Percentiles rank a stretch among this genome's conserved stretches.
Evolutionary conservation across 148 eudicot genomes (phyloP).

Genomic region (Agrostemma githago): DNA sequence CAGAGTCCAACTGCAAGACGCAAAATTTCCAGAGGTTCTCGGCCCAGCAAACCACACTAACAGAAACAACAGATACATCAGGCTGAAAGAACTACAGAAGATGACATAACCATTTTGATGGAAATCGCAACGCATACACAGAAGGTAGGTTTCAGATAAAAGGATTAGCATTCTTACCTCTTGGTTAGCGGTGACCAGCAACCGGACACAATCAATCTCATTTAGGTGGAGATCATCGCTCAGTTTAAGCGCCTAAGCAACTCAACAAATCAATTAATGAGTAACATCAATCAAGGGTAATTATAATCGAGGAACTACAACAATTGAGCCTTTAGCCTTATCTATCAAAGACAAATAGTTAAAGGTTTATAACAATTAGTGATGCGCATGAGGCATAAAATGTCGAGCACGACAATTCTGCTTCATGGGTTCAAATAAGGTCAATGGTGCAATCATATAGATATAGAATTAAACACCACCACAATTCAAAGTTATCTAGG

Average conservation of each 20-base stretch:
- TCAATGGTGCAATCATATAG: neutral
- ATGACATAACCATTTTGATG: neutral
- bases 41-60: constrained; percentile 87
- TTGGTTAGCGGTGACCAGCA: constrained; percentile 90
- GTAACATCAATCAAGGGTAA: neutral
- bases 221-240: constrained; percentile 98
- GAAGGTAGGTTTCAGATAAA: neutral
- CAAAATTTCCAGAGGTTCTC: constrained; percentile 76
- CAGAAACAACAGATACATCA: constrained; percentile 18
- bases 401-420: neutral
- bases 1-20: constrained; percentile 90
- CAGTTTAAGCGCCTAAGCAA: constrained; percentile 63
- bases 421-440: neutral
- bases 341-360: neutral
- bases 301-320: neutral
- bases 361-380: neutral
- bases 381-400: neutral
- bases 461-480: neutral
- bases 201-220: constrained; percentile 82
- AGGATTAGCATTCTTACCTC: constrained; percentile 47
- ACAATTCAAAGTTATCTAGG: no score
- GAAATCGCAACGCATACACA: constrained; percentile 4
- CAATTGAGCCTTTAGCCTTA: neutral
- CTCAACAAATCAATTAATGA: constrained; percentile 1
- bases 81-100: neutral